Base-by-base conservation (phyloP, 2,329 filamentous ascomycete genomes). In the Neodidymelliopsis sp. region DNA sequence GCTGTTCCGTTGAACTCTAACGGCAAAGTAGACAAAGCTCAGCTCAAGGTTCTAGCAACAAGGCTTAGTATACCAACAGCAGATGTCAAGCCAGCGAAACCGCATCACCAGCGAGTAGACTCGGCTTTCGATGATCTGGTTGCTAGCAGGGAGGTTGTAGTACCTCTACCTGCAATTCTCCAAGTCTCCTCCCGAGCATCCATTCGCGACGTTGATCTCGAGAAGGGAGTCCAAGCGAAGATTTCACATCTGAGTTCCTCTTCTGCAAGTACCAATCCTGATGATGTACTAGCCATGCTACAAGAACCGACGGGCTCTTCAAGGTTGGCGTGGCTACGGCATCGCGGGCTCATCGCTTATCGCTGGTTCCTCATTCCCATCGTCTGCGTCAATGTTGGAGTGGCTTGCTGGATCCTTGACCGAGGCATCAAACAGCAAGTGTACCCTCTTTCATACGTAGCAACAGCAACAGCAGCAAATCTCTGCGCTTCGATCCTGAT, bases 11-110 rank as follows among this genome's bases (percentile, higher is more conserved):
- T 80, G 18, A 84, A 81, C 0, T 56, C 74, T 2, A 84, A 84
- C 50, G 82, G 82, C 33, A 84, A 84, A 66, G 75, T 82, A 31
- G 78, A 84, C 65, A 83, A 82, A 71, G 70, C 67, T 16, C 66
- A 69, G 4, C 75, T 84, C 3, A 67, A 63, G 6, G 59, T 63
- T 8, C 56, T 77, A 11, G 53, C 55, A 4, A 27, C 41, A 11
- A 16, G 42, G 9, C 4, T 18, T 10, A 46, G 42, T 16, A 15
- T 39, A 30, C 16, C 54, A 34, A 4, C 15, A 18, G n/a, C 40
- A n/a, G 16, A 55, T 12, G 20, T 46, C 27, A 46, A 37, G 10
- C 37, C 36, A 8, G 16, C 27, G 4, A 46, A 42, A 13, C 34
- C 38, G n/a, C 40, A 6, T 5, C 41, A 35, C 33, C 48, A 34